Base-by-base conservation (phyloP, 1,139 yeast species). In the Yamadazyma siamensis region DNA sequence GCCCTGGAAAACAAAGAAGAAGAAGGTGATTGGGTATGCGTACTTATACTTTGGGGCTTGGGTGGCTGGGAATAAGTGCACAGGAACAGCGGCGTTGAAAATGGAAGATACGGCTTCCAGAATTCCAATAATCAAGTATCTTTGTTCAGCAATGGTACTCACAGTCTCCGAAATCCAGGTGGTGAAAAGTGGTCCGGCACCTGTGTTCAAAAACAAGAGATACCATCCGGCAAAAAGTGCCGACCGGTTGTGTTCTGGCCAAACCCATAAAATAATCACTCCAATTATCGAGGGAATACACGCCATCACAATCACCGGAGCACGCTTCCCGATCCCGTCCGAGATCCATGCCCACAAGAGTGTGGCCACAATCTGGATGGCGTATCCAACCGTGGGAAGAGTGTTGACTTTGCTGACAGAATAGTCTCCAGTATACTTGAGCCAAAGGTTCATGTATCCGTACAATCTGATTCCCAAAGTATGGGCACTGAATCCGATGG, bases 341-440 rank as follows among this genome's bases (percentile, higher is more conserved):
- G 55, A 43, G 6, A 51, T 25, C 39, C 47, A 44, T 3, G 53
- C 54, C 35, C 37, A 35, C 6, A 38, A 18, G 7, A 52, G 34
- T 1, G 42, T 40, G 13, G 32, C 17, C 6, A 52, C 39, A 12
- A 57, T 49, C 33, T 52, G 55, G 10, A 54, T 36, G 10, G 51
- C 65, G 26, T 49, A 43, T 7, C 50, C 61, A 24, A 51, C 54
- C 4, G 61, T 54, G 21, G 65, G 64, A 27, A 50, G 50, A 25
- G 47, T 55, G 44, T 56, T 58, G 34, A 57, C 51, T 32, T 59
- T 52, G 15, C 47, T 33, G 13, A 57, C 44, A 17, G 51, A 29
- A 35, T 47, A 59, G 4, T 40, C 40, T 14, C 46, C 51, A 25
- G 46, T 36, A 11, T 42, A 40, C 31, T 54, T 50, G 24, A 57